Evolutionary conservation across 2,329 filamentous ascomycete genomes (phyloP).

Genomic region (Chrysosporium queenslandicum): DNA sequence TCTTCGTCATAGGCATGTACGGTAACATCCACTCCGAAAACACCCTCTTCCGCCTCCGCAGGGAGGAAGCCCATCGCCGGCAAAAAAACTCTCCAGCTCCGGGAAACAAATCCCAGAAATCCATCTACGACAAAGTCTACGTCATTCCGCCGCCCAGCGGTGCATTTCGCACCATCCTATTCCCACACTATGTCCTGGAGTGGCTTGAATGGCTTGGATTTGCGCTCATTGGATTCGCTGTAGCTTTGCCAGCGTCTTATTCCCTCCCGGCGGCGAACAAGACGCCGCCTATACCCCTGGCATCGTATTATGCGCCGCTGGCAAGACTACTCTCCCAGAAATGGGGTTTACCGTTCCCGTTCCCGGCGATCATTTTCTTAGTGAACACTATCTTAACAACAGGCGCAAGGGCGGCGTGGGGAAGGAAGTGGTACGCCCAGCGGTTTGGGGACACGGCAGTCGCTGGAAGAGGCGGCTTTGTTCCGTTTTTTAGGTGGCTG

Average conservation of each 20-base stretch:
- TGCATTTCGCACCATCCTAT: conserved; percentile 72
- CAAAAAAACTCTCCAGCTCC: too few species aligned
- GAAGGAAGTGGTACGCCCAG: conserved; percentile 74
- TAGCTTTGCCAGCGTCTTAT: conserved; percentile 17
- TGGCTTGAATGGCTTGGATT: conserved; percentile 95
- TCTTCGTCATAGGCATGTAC: conserved; percentile 68
- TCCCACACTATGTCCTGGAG: conserved; percentile 90
- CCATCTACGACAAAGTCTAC: conserved; percentile 65
- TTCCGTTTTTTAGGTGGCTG: conserved; percentile 45
- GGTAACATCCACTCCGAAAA: conserved; percentile 86
- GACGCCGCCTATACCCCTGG: conserved; percentile 23
- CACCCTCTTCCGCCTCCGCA: conserved; percentile 74
- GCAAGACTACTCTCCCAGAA: conserved; percentile 22
- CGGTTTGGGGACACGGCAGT: conserved; percentile 81
- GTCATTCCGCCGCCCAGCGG: conserved; percentile 71
- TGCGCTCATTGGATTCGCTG: conserved; percentile 48
- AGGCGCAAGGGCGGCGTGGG: conserved; percentile 73
- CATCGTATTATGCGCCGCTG: conserved; percentile 30
- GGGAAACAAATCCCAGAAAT: conserved; percentile 30
- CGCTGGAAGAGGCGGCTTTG: conserved; percentile 61
- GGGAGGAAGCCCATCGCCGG: conserved; percentile 48
- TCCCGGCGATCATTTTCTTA: conserved; percentile 70
- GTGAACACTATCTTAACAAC: conserved; percentile 84
- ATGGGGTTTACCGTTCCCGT: conserved; percentile 43
- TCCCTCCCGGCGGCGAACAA: not conserved